Evolutionary conservation across 305 asterid genomes (phyloP), one percentile per base, ranked within the genome.

Genomic region (Striga hermonthica): DNA sequence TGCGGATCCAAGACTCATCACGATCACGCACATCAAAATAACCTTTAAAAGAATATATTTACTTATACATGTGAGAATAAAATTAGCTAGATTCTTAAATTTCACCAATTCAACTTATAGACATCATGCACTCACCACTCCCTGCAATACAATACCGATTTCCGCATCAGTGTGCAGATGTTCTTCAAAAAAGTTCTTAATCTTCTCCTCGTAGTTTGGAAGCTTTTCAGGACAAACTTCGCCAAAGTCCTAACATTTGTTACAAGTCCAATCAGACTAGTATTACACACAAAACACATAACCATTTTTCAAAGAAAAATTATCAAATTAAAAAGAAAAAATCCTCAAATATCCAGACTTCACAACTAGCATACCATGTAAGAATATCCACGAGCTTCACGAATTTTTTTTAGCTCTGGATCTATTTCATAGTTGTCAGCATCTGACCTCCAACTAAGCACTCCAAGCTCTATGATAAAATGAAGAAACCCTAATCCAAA

Each of bases 101-200:
- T 61, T n/a, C 38, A 66, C 49, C 31, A 65, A 60, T 31, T 48
- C 38, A 64, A 59, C 49, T 60, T 64, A 22, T 22, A 47, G 47
- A 13, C 43, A 48, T 44, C 47, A 35, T 72, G 57, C 74, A 63
- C 38, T 60, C 9, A 39, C 91, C 97, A 9, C 49, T 44, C 49
- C 97, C 95, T 34, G 90, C 95, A 60, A 90, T 84, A 78, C 92
- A 87, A 53, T 90, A 90, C 31, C 95, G 95, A 90, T 87, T 78
- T 90, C 95, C 81, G 87, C 97, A 66, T 90, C 95, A 1, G 95
- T 90, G 84, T 87, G 95, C 65, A 87, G 90, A 74, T 85, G 95
- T 59, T 90, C 95, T 71, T 90, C 95, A 28, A 44, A 90, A 62
- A 90, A 87, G 71, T 41, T 87, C 81, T 85, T 87, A 60, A 90